Conservation (phyloP, 805 yeast genomes). For the Candida michaelii region DNA sequence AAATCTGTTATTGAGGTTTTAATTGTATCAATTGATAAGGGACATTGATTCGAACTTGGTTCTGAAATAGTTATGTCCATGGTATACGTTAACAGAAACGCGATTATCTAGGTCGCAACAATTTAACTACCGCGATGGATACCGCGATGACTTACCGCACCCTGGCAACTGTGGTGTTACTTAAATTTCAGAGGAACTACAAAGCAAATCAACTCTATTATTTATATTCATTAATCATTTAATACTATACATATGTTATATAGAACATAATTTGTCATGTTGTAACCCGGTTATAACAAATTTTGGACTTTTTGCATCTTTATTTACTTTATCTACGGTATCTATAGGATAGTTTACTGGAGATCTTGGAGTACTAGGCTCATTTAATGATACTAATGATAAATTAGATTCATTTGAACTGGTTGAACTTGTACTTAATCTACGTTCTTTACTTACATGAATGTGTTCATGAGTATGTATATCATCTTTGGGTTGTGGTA, state of each 20-base stretch:
- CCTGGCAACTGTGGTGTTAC: neutral
- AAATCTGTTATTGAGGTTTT: neutral
- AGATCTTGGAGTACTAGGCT: slow-evolving; percentile 15
- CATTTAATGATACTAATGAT: slow-evolving; percentile 6
- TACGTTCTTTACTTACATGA: slow-evolving; percentile 5
- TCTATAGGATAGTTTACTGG: slow-evolving; percentile 12
- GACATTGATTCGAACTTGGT: slow-evolving; percentile 5
- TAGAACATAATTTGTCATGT: slow-evolving; percentile 11
- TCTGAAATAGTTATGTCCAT: slow-evolving; percentile 4
- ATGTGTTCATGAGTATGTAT: neutral
- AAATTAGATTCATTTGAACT: neutral
- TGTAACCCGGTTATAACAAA: slow-evolving; percentile 38
- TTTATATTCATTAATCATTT: slow-evolving; percentile 7
- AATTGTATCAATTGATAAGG: neutral
- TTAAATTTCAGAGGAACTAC: no score
- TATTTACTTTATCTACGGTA: no score
- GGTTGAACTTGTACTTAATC: slow-evolving; percentile 8
- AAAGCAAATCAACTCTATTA: neutral
- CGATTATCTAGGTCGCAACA: neutral
- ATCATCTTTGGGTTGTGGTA: slow-evolving; percentile 7
- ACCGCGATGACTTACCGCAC: neutral
- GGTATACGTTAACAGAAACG: neutral
- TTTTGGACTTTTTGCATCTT: slow-evolving; percentile 8
- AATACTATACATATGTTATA: neutral
- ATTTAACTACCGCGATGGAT: neutral